These are phyloP conservation scores for Waltiozyma sp. DNA, from an alignment of 1,139 yeast genomes.

Conservation along the genomic window DNA sequence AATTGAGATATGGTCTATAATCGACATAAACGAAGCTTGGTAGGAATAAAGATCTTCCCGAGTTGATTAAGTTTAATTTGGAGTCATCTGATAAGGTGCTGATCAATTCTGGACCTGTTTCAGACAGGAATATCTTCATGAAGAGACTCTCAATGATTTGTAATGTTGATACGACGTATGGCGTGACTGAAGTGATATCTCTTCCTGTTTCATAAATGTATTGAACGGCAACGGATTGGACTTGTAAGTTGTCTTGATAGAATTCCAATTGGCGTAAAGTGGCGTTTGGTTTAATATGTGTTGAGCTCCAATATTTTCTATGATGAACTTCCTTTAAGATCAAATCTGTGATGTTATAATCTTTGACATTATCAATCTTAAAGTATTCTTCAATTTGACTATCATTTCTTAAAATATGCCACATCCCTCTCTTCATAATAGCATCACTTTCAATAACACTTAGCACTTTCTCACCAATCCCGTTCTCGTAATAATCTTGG, in stretches of 20 bases:
- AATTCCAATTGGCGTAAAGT: constrained; percentile 28
- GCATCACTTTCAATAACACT: constrained; percentile 11
- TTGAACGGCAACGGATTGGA: constrained; percentile 19
- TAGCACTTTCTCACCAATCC: constrained; percentile 26
- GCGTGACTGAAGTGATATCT: constrained; percentile 34
- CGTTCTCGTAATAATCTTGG: constrained; percentile 27
- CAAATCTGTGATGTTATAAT: constrained; percentile 27
- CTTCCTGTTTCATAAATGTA: constrained; percentile 41
- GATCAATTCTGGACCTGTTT: constrained; percentile 21
- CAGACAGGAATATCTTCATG: constrained; percentile 9
- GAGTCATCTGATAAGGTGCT: constrained; percentile 9
- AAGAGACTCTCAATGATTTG: constrained; percentile 23
- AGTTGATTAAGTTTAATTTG: constrained; percentile 13
- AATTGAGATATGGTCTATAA: constrained; percentile 37
- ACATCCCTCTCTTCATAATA: constrained; percentile 5
- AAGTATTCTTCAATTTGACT: constrained; percentile 20
- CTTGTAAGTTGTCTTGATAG: constrained; percentile 17
- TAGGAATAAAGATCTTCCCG: constrained; percentile 5
- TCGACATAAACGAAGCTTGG: constrained; percentile 31
- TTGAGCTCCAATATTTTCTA: constrained; percentile 43
- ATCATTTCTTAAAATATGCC: constrained; percentile 6
- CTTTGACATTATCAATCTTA: constrained; percentile 17
- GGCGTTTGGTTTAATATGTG: constrained; percentile 35
- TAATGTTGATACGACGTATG: constrained; percentile 31
- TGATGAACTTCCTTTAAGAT: constrained; percentile 31